Base-by-base conservation (phyloP, 306 rosid genomes). In the Cicer chorassanicum region DNA sequence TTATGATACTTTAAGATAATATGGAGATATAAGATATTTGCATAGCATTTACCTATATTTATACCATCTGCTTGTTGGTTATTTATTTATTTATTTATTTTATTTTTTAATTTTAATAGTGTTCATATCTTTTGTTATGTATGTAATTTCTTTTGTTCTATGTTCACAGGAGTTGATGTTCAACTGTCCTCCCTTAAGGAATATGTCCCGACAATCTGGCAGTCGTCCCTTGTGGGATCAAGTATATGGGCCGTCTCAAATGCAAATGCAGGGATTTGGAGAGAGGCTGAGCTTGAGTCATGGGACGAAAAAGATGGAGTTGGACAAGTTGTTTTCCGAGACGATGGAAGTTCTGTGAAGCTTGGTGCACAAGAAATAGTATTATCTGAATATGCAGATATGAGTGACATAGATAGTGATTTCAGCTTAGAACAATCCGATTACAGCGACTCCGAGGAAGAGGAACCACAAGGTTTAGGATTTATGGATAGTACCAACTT, bases 221-320 rank as follows among this genome's bases (percentile, higher is more conserved):
- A 81, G 18, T 83, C 85, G 40, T 90, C 96, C 69, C 82, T 85
- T 16, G 93, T 76, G 19, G 98, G 98, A 38, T 94, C 96, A 71
- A 82, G 80, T 74, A 75, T 94, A 73, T 91, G 88, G 97, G 97
- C 98, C 10, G 65, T 80, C 78, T 79, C 97, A 21, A 88, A 89
- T 80, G 46, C 79, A 72, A 81, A 80, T 48, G 74, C 79, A 56
- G 91, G 91, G 64, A 80, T 90, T 63, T 94, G 97, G 97, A 91
- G 86, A 79, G 94, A 85, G 83, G 98, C 97, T 19, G 97, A 90
- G 74, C 97, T 94, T 24, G 93, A 87, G 78, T 89, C 94, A 9
- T 94, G 96, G 97, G 95, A 94, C 9, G 90, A 87, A 75, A 51
- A 77, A 7, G 81, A 57, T 67, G 87, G 88, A 61, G 78, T 74